Percentiles rank a stretch among this genome's conserved stretches.
phyloP scores from a whole-genome alignment of 345 rosid species.

The Brassica incana region DNA sequence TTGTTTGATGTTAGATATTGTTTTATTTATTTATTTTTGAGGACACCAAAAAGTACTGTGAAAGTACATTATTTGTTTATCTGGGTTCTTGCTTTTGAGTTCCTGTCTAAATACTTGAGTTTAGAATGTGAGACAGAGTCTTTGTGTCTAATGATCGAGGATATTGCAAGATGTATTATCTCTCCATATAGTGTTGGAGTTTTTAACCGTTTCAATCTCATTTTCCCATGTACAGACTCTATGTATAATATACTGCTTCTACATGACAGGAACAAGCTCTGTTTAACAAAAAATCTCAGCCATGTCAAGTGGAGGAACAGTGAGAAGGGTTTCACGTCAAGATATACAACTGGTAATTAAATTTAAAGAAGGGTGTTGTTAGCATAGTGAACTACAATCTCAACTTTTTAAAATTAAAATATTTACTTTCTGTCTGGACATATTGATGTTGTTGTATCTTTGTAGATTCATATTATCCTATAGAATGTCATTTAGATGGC shows the following conservation, averaged over 20 bases:
- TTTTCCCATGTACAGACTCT: not conserved
- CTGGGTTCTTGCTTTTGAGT: conserved; percentile 3
- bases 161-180: not conserved
- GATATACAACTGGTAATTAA: conserved; percentile 82
- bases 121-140: conserved; percentile 1
- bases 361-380: not conserved
- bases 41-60: not conserved
- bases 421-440: not conserved
- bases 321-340: conserved; percentile 78
- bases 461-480: not conserved
- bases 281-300: conserved; percentile 10
- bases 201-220: not conserved
- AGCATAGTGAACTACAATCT: not conserved
- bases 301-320: conserved; percentile 82
- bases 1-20: not conserved
- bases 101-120: not conserved
- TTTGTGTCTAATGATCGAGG: not conserved
- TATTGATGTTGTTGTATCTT: not conserved
- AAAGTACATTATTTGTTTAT: not conserved
- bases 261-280: conserved; percentile 32
- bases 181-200: not conserved
- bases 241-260: conserved; percentile 1
- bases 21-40: not conserved
- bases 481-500: not conserved
- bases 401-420: not conserved